Evolutionary conservation across 164 flowering plant genomes (phyloP), one percentile per base, ranked within the genome.

Genomic region (Vitis labrusca): DNA sequence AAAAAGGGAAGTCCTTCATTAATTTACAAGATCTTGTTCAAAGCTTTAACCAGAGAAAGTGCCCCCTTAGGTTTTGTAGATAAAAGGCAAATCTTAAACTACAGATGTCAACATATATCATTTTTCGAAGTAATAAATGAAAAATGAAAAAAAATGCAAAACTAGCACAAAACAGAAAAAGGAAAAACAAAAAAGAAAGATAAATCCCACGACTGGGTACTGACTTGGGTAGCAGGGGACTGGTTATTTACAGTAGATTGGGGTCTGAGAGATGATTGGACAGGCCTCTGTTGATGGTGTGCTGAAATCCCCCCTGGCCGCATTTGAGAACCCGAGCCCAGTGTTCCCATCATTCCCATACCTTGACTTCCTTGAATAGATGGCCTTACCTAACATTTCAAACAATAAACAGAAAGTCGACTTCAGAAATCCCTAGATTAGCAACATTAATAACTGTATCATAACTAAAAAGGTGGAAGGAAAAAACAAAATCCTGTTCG

Each of bases 261-360:
- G 8, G 93, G 83, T 80, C 91, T 83, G 47, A 78, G 48, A 64
- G 89, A 61, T 60, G 87, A 73, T 54, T 83, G 89, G 9, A 68
- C 78, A 50, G 89, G 86, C 71, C 94, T 85, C 79, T 79, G 86
- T 63, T 81, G 91, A 68, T 81, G 86, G 13, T 75, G 84, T 0
- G 71, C 65, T 52, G 85, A 53, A 67, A 85, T 67, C 23, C 84
- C 88, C 71, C 78, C 73, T 6, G 90, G 85, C 49, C 91, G 83
- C 78, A 89, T 66, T 73, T 85, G 85, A 5, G 93, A 78, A 61
- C 82, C 74, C 8, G 91, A 71, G 65, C 85, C 84, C 16, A 80
- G 73, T 30, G 89, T 70, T 49, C 86, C 89, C 69, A 80, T 68
- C 84, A 86, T 85, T 58, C 92, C 93, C 29, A 75, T 79, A 54